Evolutionary conservation across 768 basidiomycete genomes (phyloP), one percentile per base, ranked within the genome.

Genomic region (Dentipellis fragilis): DNA sequence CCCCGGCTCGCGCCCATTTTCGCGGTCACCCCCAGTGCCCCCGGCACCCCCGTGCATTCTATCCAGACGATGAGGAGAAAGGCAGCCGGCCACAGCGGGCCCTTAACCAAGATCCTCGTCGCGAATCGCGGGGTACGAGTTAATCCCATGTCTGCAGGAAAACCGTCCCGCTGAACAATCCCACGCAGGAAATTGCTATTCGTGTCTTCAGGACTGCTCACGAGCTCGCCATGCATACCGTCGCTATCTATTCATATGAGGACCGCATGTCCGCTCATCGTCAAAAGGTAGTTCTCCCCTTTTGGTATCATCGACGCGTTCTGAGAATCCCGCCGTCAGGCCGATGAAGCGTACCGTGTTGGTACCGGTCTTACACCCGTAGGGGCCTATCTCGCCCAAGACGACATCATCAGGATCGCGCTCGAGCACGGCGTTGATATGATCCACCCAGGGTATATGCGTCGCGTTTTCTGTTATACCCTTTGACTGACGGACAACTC

Each of bases 371-470:
- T 97, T 51, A 93, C 94, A 12, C 96, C 96, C 35, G 96, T 99
- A 40, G 96, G 78, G 16, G 96, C 96, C 10, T 99, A 99, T 71
- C 87, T 99, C 60, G 87, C 94, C 2, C 94, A 97, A 69, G 93
- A 98, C 64, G 93, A 96, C 65, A 98, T 99, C 71, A 93, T 99
- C 72, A 76, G 84, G 60, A 87, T 93, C 62, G 92, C 93, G n/a
- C 79, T 98, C 46, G 94, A 98, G 71, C 93, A 98, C 70, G 94
- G 92, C 22, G 96, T 99, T 22, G 95, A 97, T 69, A 98, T 99
- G 96, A 98, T 99, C 67, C 96, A 98, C 72, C 96, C 93, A 10
- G 93, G 94, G 91, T 51, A 51, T 56, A 38, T 16, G 16, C 19
- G 22, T 52, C 22, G 40, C 4, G 4, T 37, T 14, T 51, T 11